A percentile compares a stretch with the other conserved stretches of the same genome.
These are phyloP conservation scores for Rhodocollybia butyracea DNA, from an alignment of 768 basidiomycete genomes.

Conservation along the genomic window DNA sequence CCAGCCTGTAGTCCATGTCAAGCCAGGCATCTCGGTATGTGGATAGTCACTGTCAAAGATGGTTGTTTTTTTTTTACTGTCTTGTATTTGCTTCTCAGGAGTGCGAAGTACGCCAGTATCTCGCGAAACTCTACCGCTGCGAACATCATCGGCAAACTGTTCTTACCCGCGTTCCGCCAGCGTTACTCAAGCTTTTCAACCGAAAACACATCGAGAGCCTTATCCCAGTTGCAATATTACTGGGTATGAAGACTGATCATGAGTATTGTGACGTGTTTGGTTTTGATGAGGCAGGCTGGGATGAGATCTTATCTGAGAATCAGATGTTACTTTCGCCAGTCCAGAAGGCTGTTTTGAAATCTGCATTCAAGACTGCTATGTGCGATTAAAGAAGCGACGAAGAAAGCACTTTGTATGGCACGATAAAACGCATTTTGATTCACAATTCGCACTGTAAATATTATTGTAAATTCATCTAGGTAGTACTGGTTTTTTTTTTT, in stretches of 20 bases:
- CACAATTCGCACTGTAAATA: too few species aligned
- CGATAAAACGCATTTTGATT: too few species aligned
- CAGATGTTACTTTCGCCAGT: background rate
- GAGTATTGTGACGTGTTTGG: background rate
- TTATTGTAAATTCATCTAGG: too few species aligned
- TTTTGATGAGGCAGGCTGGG: background rate
- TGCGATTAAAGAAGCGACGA: background rate
- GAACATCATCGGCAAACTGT: background rate
- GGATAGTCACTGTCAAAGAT: background rate
- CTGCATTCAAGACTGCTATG: background rate
- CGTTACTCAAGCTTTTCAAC: background rate
- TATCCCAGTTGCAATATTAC: background rate
- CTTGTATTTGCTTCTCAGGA: background rate
- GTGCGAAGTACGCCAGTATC: background rate
- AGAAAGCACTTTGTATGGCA: background rate
- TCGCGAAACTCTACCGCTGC: background rate
- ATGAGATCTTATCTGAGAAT: background rate
- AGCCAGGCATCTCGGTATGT: background rate
- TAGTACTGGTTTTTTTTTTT: background rate
- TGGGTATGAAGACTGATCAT: background rate
- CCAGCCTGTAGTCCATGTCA: background rate
- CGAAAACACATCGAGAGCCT: background rate
- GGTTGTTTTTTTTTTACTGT: background rate
- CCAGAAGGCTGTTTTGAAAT: background rate
- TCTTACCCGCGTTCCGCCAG: background rate